phyloP scores from a whole-genome alignment of 2,329 filamentous ascomycete species.

The Colletotrichum euphorbiae region DNA sequence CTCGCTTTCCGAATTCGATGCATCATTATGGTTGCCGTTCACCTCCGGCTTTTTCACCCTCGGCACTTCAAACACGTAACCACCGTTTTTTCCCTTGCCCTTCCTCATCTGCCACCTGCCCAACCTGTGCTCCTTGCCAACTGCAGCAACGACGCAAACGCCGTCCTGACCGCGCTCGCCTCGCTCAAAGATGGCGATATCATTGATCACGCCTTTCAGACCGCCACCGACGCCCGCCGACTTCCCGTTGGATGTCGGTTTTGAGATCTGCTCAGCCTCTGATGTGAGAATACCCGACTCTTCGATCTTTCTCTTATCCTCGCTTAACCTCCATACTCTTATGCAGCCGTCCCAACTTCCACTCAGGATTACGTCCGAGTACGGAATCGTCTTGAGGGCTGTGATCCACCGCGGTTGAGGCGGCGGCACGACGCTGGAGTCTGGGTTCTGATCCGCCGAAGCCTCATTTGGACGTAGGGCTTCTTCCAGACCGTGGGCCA shows the following conservation, averaged over 20 bases:
- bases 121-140: conserved; percentile 87
- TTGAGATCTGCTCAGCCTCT: conserved; percentile 35
- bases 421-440: conserved; percentile 68
- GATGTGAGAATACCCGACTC: conserved; percentile 70
- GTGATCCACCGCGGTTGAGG: conserved; percentile 90
- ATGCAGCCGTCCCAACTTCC: conserved; percentile 96
- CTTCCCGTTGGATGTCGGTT: conserved; percentile 35
- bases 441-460: conserved; percentile 77
- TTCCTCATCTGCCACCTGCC: conserved; percentile 80
- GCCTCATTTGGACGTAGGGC: conserved; percentile 74
- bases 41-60: conserved; percentile 48
- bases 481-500: conserved; percentile 88
- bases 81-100: conserved; percentile 77
- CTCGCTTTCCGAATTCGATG: conserved; percentile 40
- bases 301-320: conserved; percentile 85
- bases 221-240: conserved; percentile 42
- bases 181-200: conserved; percentile 86
- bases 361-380: conserved; percentile 88
- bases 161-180: conserved; percentile 82
- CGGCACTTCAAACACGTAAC: conserved; percentile 88
- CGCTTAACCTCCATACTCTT: conserved; percentile 84
- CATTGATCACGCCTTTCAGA: conserved; percentile 82
- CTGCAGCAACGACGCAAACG: conserved; percentile 84
- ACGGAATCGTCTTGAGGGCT: conserved; percentile 85
- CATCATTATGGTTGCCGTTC: conserved; percentile 51